Percentiles rank a stretch among this genome's conserved stretches.
phyloP scores from a whole-genome alignment of 768 basidiomycete species.

The Gautieria morchelliformis region DNA sequence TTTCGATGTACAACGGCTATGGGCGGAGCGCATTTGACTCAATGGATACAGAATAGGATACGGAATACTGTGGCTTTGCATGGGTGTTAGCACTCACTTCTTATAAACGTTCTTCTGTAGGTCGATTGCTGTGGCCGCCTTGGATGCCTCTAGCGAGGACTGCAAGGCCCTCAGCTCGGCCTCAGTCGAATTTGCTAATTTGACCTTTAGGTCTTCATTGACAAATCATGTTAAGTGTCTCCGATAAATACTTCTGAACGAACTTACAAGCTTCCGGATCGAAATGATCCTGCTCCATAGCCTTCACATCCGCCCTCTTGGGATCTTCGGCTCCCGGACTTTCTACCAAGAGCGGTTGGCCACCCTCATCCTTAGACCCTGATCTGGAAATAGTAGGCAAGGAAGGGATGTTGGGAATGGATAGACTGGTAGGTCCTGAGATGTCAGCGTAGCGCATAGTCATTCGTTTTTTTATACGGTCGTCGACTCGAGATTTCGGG shows the following conservation, averaged over 20 bases:
- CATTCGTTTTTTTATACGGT: constrained; percentile 95
- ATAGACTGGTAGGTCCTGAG: constrained; percentile 53
- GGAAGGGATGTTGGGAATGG: constrained; percentile 48
- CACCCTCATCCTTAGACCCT: constrained; percentile 23
- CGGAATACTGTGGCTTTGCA: background rate
- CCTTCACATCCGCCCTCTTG: constrained; percentile 44
- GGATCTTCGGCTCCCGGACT: constrained; percentile 44
- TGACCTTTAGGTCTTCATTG: constrained; percentile 61
- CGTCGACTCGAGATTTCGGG: constrained; percentile 49
- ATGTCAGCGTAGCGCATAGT: constrained; percentile 90
- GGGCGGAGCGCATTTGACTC: too few species aligned
- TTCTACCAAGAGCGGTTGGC: constrained; percentile 11
- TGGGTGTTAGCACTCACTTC: constrained; percentile 43
- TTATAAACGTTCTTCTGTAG: constrained; percentile 92
- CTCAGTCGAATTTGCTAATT: constrained; percentile 83
- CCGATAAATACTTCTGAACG: too few species aligned
- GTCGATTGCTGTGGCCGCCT: constrained; percentile 66
- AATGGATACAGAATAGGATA: too few species aligned
- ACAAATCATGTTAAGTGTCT: too few species aligned
- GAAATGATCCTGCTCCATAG: constrained; percentile 71
- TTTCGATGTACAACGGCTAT: too few species aligned
- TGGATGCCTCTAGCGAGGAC: constrained; percentile 61
- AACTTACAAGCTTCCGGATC: constrained; percentile 80
- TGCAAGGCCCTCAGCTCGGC: constrained; percentile 69
- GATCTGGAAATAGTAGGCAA: constrained; percentile 33